Conservation (phyloP, 2,329 filamentous ascomycete genomes). For the Pyrenochaeta sp. region DNA sequence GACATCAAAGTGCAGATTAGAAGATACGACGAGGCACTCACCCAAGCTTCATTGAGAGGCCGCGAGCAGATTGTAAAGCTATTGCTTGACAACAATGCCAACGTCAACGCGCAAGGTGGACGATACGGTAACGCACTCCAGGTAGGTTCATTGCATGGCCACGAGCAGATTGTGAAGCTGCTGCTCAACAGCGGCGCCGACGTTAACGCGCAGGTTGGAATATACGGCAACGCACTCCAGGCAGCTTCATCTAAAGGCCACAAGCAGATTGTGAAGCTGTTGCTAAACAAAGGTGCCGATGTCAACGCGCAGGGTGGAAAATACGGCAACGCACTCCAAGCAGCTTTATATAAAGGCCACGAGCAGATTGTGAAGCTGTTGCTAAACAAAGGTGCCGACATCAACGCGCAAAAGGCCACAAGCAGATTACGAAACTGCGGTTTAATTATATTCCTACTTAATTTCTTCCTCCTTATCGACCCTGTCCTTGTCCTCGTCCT, state of each 20-base stretch:
- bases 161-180: neutral
- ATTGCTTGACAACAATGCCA: neutral
- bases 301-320: slow-evolving; percentile 2
- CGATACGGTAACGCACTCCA: neutral
- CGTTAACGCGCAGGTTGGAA: neutral
- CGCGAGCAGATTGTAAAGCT: neutral
- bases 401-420: neutral
- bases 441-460: too few relatives aligned
- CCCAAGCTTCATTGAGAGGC: neutral
- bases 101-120: neutral
- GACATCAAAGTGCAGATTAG: neutral
- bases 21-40: neutral
- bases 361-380: neutral
- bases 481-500: too few relatives aligned
- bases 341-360: neutral
- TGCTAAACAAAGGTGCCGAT: neutral
- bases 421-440: neutral
- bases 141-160: neutral
- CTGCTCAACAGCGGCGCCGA: neutral
- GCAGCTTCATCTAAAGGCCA: neutral
- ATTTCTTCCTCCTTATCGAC: too few relatives aligned
- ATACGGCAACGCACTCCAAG: neutral
- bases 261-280: neutral
- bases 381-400: neutral
- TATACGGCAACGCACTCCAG: neutral